Percentiles rank a stretch among this genome's conserved stretches.
Conservation (phyloP, 2,329 filamentous ascomycete genomes). For the Gnomoniopsis smithogilvyi region DNA sequence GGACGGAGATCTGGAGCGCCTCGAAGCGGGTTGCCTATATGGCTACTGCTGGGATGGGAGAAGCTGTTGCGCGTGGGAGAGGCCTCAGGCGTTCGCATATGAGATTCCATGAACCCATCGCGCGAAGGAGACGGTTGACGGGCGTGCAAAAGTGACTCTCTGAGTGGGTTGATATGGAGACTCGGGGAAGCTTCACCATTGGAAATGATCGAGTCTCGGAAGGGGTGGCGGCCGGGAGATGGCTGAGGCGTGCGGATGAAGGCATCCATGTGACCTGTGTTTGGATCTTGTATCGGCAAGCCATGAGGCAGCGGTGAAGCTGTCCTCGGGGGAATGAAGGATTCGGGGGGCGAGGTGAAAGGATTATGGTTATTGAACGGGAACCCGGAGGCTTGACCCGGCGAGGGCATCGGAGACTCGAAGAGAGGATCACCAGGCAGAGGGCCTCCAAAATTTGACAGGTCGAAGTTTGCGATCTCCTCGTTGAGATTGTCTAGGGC, state of each 20-base stretch:
- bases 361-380: conserved; percentile 17
- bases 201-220: conserved; percentile 15
- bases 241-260: conserved; percentile 14
- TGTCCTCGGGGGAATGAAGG: conserved; percentile 12
- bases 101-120: conserved; percentile 7
- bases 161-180: conserved; percentile 14
- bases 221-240: conserved; percentile 12
- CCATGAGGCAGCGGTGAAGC: conserved; percentile 13
- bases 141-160: conserved; percentile 15
- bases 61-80: conserved; percentile 17
- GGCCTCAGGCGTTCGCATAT: conserved; percentile 14
- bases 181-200: conserved; percentile 15
- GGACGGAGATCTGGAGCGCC: conserved; percentile 15
- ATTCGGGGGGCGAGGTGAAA: conserved; percentile 16
- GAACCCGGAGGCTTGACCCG: conserved; percentile 7
- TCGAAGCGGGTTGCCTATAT: conserved; percentile 9
- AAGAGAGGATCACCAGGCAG: conserved; percentile 12
- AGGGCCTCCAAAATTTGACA: conserved; percentile 14
- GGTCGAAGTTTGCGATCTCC: conserved; percentile 18
- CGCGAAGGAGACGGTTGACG: conserved; percentile 13
- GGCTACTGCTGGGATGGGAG: conserved; percentile 13
- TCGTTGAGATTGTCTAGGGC: conserved; percentile 17
- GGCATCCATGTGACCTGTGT: conserved; percentile 1
- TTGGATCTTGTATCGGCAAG: conserved; percentile 2
- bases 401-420: conserved; percentile 17